Base-by-base conservation (phyloP, 2,329 filamentous ascomycete genomes). In the Cyanodermella asteris region DNA sequence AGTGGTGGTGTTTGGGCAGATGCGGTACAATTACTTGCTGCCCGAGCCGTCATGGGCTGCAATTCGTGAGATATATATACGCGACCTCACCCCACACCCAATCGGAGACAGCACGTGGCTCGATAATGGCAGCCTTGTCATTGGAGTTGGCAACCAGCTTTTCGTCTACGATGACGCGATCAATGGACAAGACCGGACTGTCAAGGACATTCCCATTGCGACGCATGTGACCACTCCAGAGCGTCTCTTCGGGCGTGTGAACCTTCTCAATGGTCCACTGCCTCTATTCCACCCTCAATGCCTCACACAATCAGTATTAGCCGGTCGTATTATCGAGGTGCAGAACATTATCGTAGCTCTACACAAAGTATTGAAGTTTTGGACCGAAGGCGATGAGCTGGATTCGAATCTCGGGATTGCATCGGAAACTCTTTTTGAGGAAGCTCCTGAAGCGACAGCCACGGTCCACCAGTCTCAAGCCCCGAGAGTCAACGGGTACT, bases 61-160 rank as follows among this genome's bases (percentile, higher is more conserved):
- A 13, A 73, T 93, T 30, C 62, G 76, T 22, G 75, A 91, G 42
- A 77, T 93, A 28, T 69, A 62, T 38, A 82, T 81, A 30, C 63
- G 73, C 32, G 72, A 82, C 30, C 55, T 81, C 18, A 91, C 81
- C 8, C 77, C 81, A 15, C 78, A 91, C 44, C 76, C 80, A 0
- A 91, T 93, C 25, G 82, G 81, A 3, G 82, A 93, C 43, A 90
- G 81, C 1, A 78, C 78, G 10, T 97, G 87, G 87, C 55, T 93
- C 8, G 68, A 71, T 15, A 72, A 76, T 38, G 84, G 82, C 1
- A 71, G 82, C 38, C 59, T 97, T 8, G 72, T 91, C 5, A 71
- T 94, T 28, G 82, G 81, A 1, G 70, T 81, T 6, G 87, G 87
- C 1, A 91, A 91, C 41, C 82, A 93, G 42, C 56, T 97, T 8